Evolutionary conservation across 305 asterid species (phyloP).

Genomic region (Caryopteris hybrid): DNA sequence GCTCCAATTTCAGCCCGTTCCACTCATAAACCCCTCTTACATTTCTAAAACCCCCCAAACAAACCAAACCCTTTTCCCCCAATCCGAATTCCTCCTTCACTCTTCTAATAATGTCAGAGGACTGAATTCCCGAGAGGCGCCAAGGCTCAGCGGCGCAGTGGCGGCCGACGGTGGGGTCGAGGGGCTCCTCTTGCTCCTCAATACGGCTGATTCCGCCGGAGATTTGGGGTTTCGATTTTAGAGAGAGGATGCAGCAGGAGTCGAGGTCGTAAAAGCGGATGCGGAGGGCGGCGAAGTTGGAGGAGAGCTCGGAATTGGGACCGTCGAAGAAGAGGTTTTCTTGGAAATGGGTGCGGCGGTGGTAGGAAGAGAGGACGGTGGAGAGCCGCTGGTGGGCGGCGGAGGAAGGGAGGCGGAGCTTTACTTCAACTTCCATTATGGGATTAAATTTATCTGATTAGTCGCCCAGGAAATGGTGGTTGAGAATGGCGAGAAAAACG

Average conservation of each 20-base stretch:
- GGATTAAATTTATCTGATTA: not conserved
- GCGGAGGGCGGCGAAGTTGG: constrained; percentile 79
- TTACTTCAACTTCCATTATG: constrained; percentile 86
- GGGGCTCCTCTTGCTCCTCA: constrained; percentile 73
- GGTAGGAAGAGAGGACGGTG: constrained; percentile 53
- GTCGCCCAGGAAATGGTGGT: constrained; percentile 6
- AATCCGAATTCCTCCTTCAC: constrained; percentile 51
- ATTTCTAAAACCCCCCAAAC: constrained; percentile 80
- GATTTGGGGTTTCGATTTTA: constrained; percentile 63
- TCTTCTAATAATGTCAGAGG: constrained; percentile 40
- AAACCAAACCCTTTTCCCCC: constrained; percentile 45
- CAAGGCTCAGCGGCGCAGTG: constrained; percentile 64
- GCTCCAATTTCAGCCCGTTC: constrained; percentile 69
- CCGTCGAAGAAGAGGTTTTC: constrained; percentile 88
- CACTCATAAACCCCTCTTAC: constrained; percentile 72
- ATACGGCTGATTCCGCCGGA: constrained; percentile 69
- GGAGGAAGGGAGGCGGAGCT: constrained; percentile 68
- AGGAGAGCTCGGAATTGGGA: constrained; percentile 55
- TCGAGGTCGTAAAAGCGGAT: constrained; percentile 90
- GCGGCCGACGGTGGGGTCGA: constrained; percentile 70
- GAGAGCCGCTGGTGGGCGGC: constrained; percentile 63
- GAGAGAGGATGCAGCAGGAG: constrained; percentile 58
- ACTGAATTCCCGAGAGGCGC: constrained; percentile 43
- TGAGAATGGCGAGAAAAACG: not conserved
- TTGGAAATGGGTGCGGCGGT: constrained; percentile 62